Evolutionary conservation across 2,329 filamentous ascomycete genomes (phyloP), one percentile per base, ranked within the genome.

Genomic region (Sarocladium strictum): DNA sequence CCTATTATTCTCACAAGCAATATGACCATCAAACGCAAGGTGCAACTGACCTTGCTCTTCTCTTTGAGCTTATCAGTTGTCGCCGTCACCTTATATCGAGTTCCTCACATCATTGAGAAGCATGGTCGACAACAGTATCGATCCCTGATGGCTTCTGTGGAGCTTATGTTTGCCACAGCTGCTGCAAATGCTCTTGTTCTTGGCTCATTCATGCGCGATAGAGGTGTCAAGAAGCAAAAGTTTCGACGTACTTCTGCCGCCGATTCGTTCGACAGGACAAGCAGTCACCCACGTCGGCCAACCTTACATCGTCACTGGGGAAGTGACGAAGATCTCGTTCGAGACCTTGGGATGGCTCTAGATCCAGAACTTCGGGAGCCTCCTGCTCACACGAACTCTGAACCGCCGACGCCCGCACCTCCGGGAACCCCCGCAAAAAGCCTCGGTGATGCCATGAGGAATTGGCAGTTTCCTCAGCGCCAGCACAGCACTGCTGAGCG

Each of bases 131-230:
- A 97, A 67, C 90, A 94, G 64, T 90, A 88, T 61, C 88, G 94
- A 43, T 95, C 93, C 0, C 81, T 97, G 1, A 78, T 95, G 59
- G 94, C 94, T 3, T 96, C 92, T 0, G 78, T 95, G 17, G 94
- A 99, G 66, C 87, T 97, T 7, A 78, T 97, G 1, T 92, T 93
- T 52, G 92, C 94, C 4, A 89, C 92, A 0, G 84, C 85, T 0
- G 87, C 95, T 0, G 89, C 93, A 12, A 99, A 97, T 66, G 86
- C 87, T 2, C 78, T 99, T 19, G 89, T 97, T 1, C 81, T 99
- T 2, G 93, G 93, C 12, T 96, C 92, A 0, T 97, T 97, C 64
- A 84, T 97, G 26, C 83, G 93, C 14, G 93, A 97, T 67, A 83
- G 90, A 53, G 94, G 94, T 24, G 75, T 91, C 38, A 97, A 97